Conservation (phyloP, 2,329 filamentous ascomycete genomes). For the Apiospora kogelbergensis region DNA sequence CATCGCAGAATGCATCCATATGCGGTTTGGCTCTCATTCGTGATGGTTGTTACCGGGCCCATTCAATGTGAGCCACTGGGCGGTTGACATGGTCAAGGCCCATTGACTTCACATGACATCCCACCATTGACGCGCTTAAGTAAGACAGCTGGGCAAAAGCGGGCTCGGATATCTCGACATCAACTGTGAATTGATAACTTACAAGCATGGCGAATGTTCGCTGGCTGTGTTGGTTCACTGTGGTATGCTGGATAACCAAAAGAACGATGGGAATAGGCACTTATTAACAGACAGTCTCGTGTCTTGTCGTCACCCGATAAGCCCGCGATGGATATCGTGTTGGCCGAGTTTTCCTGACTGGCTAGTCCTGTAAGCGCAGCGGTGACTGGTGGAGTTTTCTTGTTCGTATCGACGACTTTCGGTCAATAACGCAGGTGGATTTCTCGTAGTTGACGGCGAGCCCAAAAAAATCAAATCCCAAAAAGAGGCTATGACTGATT, state of each 20-base stretch:
- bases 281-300: constrained; percentile 2
- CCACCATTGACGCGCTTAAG: background rate
- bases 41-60: background rate
- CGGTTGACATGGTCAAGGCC: background rate
- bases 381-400: background rate
- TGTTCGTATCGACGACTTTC: background rate
- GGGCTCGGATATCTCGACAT: background rate
- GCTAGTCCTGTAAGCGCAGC: background rate
- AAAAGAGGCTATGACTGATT: background rate
- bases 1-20: background rate
- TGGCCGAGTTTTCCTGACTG: background rate
- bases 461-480: background rate
- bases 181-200: background rate
- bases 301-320: background rate
- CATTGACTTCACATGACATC: background rate
- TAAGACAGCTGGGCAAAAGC: background rate
- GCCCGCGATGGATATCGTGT: background rate
- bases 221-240: background rate
- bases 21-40: background rate
- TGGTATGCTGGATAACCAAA: background rate
- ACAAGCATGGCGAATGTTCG: background rate
- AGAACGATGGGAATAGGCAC: background rate
- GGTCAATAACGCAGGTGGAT: background rate
- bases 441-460: background rate
- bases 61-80: background rate